Percentiles rank a stretch among this genome's conserved stretches.
Conservation (phyloP, 805 yeast genomes). For the Yamadazyma laniorum region DNA sequence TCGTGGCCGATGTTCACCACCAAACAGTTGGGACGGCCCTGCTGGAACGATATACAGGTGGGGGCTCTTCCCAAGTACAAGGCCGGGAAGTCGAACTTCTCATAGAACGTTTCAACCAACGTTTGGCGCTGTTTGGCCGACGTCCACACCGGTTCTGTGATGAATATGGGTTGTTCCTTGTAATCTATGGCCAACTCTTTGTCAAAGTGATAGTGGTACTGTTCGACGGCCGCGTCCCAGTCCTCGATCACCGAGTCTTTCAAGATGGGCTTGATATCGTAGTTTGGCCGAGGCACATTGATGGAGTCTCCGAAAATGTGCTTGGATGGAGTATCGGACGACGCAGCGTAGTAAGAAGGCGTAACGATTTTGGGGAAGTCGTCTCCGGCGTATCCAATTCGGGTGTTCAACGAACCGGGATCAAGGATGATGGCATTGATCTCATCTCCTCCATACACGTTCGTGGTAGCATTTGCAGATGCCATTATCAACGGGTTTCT, state of each 20-base stretch:
- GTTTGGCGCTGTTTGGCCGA: conserved; percentile 61
- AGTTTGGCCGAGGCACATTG: conserved; percentile 48
- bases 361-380: conserved; percentile 76
- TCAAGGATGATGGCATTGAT: conserved; percentile 88
- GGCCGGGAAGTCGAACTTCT: conserved; percentile 71
- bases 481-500: conserved; percentile 4
- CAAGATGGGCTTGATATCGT: conserved; percentile 56
- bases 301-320: conserved; percentile 43
- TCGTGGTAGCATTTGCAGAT: conserved; percentile 4
- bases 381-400: conserved; percentile 90
- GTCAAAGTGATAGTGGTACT: conserved; percentile 63
- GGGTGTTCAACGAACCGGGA: conserved; percentile 81
- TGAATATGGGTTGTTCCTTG: conserved; percentile 67
- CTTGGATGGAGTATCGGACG: conserved; percentile 16
- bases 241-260: conserved; percentile 65
- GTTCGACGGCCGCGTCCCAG: conserved; percentile 83
- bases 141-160: conserved; percentile 90
- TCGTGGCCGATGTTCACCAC: conserved; percentile 88
- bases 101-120: conserved; percentile 70
- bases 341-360: conserved; percentile 59
- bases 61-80: conserved; percentile 78
- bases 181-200: conserved; percentile 51
- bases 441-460: conserved; percentile 59
- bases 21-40: conserved; percentile 82
- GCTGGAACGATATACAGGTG: conserved; percentile 85